Base-by-base conservation (phyloP, 306 rosid genomes). In the Casuarina equisetifolia region DNA sequence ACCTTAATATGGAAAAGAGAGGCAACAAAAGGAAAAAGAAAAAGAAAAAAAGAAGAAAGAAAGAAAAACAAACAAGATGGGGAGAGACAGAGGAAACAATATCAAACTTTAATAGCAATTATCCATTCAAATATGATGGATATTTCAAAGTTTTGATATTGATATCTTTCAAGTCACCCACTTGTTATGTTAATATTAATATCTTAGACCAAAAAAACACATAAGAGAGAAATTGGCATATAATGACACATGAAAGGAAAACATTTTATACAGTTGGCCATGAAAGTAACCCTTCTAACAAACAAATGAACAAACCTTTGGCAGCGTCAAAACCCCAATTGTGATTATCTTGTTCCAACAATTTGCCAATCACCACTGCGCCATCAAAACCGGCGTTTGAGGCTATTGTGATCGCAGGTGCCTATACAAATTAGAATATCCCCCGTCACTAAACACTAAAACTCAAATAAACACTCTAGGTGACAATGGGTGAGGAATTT, bases 311-410 rank as follows among this genome's bases (percentile, higher is more conserved):
- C 88, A 53, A 58, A 92, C 99, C 99, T 85, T 88, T 85, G 36
- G 97, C 92, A 55, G 97, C 96, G 80, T 92, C 96, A 73, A 83
- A 92, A 69, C 97, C 97, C 39, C 83, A 58, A 64, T 84, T 89
- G 40, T 40, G 70, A 79, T 95, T 81, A 72, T 89, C 92, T 78
- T 95, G 97, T 84, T 95, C 99, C 80, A 92, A 83, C 91, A 95
- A 88, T 85, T 91, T 92, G 69, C 90, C 93, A 15, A 88, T 69
- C 70, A 95, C 80, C 86, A 91, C 55, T 17, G 97, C 84, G 57
- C 93, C 97, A 74, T 95, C 97, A 85, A 74, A 91, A 79, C 97
- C 97, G 68, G 97, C 97, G 85, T 95, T 95, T 59, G 87, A 77
- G 73, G 83, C 93, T 87, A 92, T 92, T 38, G 92, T 91, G 77